Evolutionary conservation across 2,329 filamentous ascomycete genomes (phyloP).

Genomic region (Colletotrichum sp.): DNA sequence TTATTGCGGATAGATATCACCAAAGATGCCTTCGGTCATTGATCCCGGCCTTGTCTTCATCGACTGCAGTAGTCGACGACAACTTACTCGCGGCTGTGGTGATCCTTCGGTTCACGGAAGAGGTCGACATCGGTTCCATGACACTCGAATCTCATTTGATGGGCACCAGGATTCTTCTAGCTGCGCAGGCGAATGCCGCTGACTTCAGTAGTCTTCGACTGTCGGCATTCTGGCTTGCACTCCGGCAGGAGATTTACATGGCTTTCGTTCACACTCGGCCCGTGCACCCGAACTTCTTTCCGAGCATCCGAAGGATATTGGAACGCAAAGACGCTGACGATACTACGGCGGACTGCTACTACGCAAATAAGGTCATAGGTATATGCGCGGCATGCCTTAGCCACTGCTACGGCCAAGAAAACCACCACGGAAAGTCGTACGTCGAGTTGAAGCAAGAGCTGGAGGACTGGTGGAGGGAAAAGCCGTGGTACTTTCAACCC

Average conservation of each 20-base stretch:
- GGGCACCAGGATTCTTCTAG: slow-evolving; percentile 31
- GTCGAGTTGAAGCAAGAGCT: slow-evolving; percentile 26
- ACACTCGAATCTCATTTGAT: slow-evolving; percentile 30
- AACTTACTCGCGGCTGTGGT: slow-evolving; percentile 33
- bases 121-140: slow-evolving; percentile 22
- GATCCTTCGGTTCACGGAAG: slow-evolving; percentile 33
- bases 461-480: slow-evolving; percentile 31
- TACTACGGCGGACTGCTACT: slow-evolving; percentile 20
- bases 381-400: slow-evolving; percentile 31
- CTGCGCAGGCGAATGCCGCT: slow-evolving; percentile 29
- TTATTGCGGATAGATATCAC: slow-evolving; percentile 30
- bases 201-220: slow-evolving; percentile 31
- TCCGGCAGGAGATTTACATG: slow-evolving; percentile 34
- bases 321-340: slow-evolving; percentile 22
- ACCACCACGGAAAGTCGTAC: slow-evolving; percentile 27
- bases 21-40: slow-evolving; percentile 29
- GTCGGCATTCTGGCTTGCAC: slow-evolving; percentile 32
- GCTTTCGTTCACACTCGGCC: slow-evolving; percentile 32
- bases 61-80: slow-evolving; percentile 30
- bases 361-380: slow-evolving; percentile 29
- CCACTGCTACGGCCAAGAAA: slow-evolving; percentile 31
- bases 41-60: slow-evolving; percentile 30
- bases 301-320: slow-evolving; percentile 20
- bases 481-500: slow-evolving; percentile 30
- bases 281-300: slow-evolving; percentile 29